phyloP scores from a whole-genome alignment of 1,139 yeast species.

The Debaryomyces psychrophilus region DNA sequence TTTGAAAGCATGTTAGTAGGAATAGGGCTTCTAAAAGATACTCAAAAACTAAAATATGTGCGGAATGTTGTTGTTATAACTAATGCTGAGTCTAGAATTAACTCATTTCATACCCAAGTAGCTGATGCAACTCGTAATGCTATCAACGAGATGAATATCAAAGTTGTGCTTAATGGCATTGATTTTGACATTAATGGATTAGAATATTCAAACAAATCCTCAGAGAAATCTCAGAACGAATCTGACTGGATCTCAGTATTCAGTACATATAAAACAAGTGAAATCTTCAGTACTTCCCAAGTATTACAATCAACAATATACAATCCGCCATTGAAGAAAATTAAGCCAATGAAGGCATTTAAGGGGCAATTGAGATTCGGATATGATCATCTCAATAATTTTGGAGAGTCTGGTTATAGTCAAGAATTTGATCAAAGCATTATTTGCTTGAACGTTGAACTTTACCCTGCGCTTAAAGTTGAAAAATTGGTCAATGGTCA shows the following conservation, averaged over 20 bases:
- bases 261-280: slow-evolving; percentile 12
- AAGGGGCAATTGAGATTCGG: slow-evolving; percentile 48
- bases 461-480: slow-evolving; percentile 62
- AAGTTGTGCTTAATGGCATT: slow-evolving; percentile 34
- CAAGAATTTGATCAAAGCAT: slow-evolving; percentile 14
- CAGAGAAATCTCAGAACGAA: slow-evolving; percentile 14
- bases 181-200: slow-evolving; percentile 25
- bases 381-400: slow-evolving; percentile 18
- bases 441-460: slow-evolving; percentile 55
- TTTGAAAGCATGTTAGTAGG: slow-evolving; percentile 35
- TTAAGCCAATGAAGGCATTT: slow-evolving; percentile 40
- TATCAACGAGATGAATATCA: slow-evolving; percentile 25
- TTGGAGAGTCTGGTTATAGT: slow-evolving; percentile 18
- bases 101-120: slow-evolving; percentile 18
- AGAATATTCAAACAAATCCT: not conserved
- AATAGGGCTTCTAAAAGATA: slow-evolving; percentile 32
- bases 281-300: slow-evolving; percentile 19
- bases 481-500: slow-evolving; percentile 41
- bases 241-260: slow-evolving; percentile 17
- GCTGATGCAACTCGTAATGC: slow-evolving; percentile 22
- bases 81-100: slow-evolving; percentile 28
- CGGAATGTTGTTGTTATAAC: slow-evolving; percentile 53
- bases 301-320: slow-evolving; percentile 18
- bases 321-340: slow-evolving; percentile 35
- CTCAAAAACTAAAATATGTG: slow-evolving; percentile 32